Base-by-base conservation (phyloP, 2,329 filamentous ascomycete species). In the Diaporthe ilicicola region DNA sequence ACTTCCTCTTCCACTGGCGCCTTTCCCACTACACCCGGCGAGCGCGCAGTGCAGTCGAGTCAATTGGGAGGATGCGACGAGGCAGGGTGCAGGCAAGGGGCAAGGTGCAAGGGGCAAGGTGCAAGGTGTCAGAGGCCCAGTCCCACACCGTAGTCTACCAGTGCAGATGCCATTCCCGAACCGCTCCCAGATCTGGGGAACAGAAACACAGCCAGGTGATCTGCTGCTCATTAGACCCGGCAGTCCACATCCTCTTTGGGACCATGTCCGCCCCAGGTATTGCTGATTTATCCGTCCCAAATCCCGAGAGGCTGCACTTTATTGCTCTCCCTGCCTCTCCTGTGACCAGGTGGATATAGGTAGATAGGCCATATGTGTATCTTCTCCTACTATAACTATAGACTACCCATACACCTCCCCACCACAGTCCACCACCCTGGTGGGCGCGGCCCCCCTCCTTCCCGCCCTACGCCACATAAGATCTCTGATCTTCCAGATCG, bases 401-500 rank as follows among this genome's bases (percentile, higher is more conserved):
- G n/a, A n/a, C n/a, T n/a, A 34, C 32, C 32, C 32, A 34, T 34
- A 12, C 22, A 22, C 44, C 59, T 50, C 59, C 42, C 27, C 59
- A 17, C 27, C 59, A 17, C 59, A 5, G 59, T 44, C 59, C 59
- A 64, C 44, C 19, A 10, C 24, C 10, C 27, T 32, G 29, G 19
- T 17, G 44, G 44, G 29, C 29, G 13, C n/a, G 39, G 42, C 44
- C 59, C 44, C 44, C 27, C 44, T 44, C 44, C 44, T 37, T 64
- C 59, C 59, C 59, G 59, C 42, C 37, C 29, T 50, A 37, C 59
- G 29, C 59, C 59, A 64, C 44, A 64, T 48, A 64, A 37, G 44
- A 64, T 64, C 59, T 50, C 22, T 44, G 59, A 64, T 50, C 59
- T 29, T 37, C 62, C 62, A 66, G 62, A 54, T 54, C 50, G 62